Evolutionary conservation across 2,329 filamentous ascomycete genomes (phyloP).

Genomic region (Colletotrichum musicola): DNA sequence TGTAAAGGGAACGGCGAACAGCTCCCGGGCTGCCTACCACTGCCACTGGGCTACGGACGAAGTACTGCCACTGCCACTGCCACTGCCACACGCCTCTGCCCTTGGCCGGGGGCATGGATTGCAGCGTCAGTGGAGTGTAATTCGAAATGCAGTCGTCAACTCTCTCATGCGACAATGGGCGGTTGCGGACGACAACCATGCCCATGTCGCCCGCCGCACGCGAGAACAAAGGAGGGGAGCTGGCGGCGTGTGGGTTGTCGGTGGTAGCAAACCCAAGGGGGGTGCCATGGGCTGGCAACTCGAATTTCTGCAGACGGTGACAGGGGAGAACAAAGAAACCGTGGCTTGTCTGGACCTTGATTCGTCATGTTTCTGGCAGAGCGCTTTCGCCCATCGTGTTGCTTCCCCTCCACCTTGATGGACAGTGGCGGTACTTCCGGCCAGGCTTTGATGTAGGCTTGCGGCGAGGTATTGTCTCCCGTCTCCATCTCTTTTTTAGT

Average conservation of each 20-base stretch:
- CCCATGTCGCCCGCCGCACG: slow-evolving; percentile 26
- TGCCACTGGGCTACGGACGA: neutral
- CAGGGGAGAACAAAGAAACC: slow-evolving; percentile 34
- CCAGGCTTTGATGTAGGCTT: slow-evolving; percentile 15
- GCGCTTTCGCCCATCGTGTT: slow-evolving; percentile 10
- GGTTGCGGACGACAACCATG: slow-evolving; percentile 37
- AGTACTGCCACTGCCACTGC: neutral
- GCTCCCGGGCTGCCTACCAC: neutral
- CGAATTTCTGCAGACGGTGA: slow-evolving; percentile 28
- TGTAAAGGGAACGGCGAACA: slow-evolving; percentile 11
- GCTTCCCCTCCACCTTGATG: slow-evolving; percentile 9
- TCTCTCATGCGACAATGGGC: slow-evolving; percentile 32
- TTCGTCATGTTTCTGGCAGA: slow-evolving; percentile 37
- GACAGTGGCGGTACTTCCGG: neutral
- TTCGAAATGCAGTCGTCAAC: slow-evolving; percentile 30
- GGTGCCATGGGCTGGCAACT: slow-evolving; percentile 2
- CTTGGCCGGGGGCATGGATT: too few relatives aligned
- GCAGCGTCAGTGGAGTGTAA: slow-evolving; percentile 22
- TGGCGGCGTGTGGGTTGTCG: slow-evolving; percentile 26
- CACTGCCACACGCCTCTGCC: slow-evolving; percentile 13
- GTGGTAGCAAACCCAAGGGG: slow-evolving; percentile 23
- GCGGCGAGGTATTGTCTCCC: neutral
- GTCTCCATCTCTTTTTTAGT: neutral
- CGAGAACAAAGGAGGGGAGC: slow-evolving; percentile 37
- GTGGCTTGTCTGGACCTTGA: slow-evolving; percentile 28